Evolutionary conservation across 2,329 filamentous ascomycete species (phyloP), one percentile per base, ranked within the genome.

Genomic region (Dactylonectria macrodidyma): DNA sequence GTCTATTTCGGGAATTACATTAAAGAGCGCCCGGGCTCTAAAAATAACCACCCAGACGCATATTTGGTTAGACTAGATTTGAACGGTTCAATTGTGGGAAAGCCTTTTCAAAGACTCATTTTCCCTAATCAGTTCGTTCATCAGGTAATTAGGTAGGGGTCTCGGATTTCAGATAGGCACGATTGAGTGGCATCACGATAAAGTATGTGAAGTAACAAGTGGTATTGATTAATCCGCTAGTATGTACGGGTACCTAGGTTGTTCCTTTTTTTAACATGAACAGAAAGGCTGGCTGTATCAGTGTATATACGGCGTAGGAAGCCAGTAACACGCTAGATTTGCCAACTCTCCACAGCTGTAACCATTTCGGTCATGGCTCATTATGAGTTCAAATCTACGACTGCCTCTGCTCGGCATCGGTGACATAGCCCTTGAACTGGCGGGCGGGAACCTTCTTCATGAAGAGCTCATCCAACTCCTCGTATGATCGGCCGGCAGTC

Each of bases 391-490:
- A 54, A 10, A 52, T 58, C n/a, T 51, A 50, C 33, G n/a, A 19
- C 55, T 24, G 30, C 55, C 46, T 67, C 38, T 67, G 34, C 57
- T 71, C 65, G 34, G 62, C 62, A 3, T 71, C 69, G 1, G 69
- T 70, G 47, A 54, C 71, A 36, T 70, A 78, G 1, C 9, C 26
- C 71, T 75, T 75, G 61, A 78, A 78, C 47, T 73, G 52, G 24
- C 76, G 71, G 3, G 76, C 69, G 1, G 75, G 70, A 8, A 78
- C 59, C 11, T 67, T 62, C 66, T 76, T 75, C 33, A 72, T 66
- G 30, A 77, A 77, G 63, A 77, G 72, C 48, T 76, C 75, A 55
- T 77, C 75, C 19, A 77, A 34, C 44, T 77, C 75, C 67, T 77
- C 72, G 48, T 75, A 76, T 0, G 75, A 72, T 7, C 75, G 71